Conservation (phyloP, 176 grass and related monocot genomes). For the Typha latifolia region DNA sequence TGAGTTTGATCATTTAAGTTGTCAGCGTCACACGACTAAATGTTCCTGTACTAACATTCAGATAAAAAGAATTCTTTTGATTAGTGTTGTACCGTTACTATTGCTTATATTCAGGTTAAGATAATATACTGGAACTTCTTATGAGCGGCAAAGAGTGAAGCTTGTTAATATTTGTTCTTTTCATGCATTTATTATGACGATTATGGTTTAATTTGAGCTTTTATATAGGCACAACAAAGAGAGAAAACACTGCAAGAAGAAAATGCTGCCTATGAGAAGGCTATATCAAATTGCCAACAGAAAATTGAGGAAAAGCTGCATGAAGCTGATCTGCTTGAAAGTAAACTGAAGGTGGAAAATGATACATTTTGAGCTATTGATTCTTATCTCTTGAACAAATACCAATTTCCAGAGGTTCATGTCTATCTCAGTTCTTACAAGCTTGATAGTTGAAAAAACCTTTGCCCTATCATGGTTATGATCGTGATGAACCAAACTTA, state of each 20-base stretch:
- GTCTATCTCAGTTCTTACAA: no score
- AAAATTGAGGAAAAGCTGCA: slow-evolving; percentile 65
- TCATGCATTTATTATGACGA: background rate
- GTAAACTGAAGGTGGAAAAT: slow-evolving; percentile 51
- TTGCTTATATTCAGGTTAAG: background rate
- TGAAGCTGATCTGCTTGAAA: slow-evolving; percentile 45
- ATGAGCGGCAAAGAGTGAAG: background rate
- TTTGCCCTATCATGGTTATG: no score
- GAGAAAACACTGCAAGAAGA: slow-evolving; percentile 59
- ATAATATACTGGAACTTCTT: background rate
- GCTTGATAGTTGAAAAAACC: no score
- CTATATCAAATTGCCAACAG: slow-evolving; percentile 63
- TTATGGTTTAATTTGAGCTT: background rate
- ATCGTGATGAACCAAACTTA: no score
- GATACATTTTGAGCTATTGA: slow-evolving; percentile 3
- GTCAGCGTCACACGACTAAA: background rate
- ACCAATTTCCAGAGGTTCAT: background rate
- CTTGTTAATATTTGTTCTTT: background rate
- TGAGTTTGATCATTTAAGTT: background rate
- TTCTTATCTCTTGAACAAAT: background rate
- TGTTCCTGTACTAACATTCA: background rate
- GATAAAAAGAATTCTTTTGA: background rate
- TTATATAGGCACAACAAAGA: slow-evolving; percentile 58
- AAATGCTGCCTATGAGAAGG: slow-evolving; percentile 80
- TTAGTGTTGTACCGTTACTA: background rate